Evolutionary conservation across 805 yeast genomes (phyloP).

Genomic region (Helenozyma baotianmanensis): DNA sequence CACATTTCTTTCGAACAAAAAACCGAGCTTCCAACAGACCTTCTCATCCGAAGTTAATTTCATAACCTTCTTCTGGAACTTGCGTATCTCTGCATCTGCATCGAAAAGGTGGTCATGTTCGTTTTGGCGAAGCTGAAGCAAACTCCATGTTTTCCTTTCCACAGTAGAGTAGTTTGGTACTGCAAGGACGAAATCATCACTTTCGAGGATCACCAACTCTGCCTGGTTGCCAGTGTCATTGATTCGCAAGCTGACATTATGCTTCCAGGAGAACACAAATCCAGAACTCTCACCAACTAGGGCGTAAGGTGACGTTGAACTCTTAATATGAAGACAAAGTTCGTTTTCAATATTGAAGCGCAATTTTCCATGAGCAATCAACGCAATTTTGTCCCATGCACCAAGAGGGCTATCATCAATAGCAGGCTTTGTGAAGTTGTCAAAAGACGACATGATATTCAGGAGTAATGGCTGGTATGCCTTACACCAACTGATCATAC

Average conservation of each 20-base stretch:
- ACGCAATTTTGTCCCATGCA: slow-evolving; percentile 52
- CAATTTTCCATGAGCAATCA: slow-evolving; percentile 50
- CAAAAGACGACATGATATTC: slow-evolving; percentile 41
- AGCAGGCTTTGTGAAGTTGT: slow-evolving; percentile 42
- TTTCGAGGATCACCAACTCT: slow-evolving; percentile 49
- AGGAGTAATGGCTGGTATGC: slow-evolving; percentile 57
- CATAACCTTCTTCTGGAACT: slow-evolving; percentile 43
- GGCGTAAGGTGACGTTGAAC: slow-evolving; percentile 56
- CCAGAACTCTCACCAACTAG: slow-evolving; percentile 58
- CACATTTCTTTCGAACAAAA: slow-evolving; percentile 63
- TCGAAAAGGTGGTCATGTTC: slow-evolving; percentile 10
- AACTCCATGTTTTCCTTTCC: slow-evolving; percentile 36
- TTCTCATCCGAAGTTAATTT: slow-evolving; percentile 53
- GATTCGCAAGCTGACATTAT: slow-evolving; percentile 45
- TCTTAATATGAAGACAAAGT: slow-evolving; percentile 59
- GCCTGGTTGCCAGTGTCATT: slow-evolving; percentile 48
- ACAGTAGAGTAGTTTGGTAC: slow-evolving; percentile 46
- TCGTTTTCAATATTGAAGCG: slow-evolving; percentile 46
- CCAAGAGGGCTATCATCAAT: slow-evolving; percentile 43
- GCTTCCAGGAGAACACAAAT: slow-evolving; percentile 60
- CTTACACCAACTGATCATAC: slow-evolving; percentile 60
- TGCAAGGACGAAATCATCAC: slow-evolving; percentile 53
- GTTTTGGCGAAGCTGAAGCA: slow-evolving; percentile 24
- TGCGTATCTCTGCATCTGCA: slow-evolving; percentile 25
- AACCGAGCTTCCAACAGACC: slow-evolving; percentile 76